A percentile compares a stretch with the other conserved stretches of the same genome.
Evolutionary conservation across 805 yeast genomes (phyloP).

Genomic region (Candida alai): DNA sequence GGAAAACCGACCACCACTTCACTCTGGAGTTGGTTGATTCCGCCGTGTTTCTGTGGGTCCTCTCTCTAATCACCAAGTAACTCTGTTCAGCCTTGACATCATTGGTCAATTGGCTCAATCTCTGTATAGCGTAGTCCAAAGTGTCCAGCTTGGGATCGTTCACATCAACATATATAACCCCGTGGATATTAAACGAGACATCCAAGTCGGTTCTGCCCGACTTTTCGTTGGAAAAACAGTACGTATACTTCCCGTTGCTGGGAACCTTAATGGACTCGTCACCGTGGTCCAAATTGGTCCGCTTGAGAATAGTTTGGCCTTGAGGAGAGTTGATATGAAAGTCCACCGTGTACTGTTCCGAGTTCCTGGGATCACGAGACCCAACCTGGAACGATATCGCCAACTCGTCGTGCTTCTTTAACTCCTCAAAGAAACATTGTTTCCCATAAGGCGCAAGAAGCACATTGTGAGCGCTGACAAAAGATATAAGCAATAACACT

Average conservation of each 20-base stretch:
- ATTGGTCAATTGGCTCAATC: conserved; percentile 67
- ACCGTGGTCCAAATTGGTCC: conserved; percentile 70
- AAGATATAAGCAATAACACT: conserved; percentile 11
- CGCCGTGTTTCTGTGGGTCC: conserved; percentile 97
- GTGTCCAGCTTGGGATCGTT: conserved; percentile 73
- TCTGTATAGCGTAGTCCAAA: conserved; percentile 78
- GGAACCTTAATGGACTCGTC: conserved; percentile 67
- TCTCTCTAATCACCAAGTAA: conserved; percentile 91
- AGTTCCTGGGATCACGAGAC: conserved; percentile 71
- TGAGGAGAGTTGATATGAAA: conserved; percentile 46
- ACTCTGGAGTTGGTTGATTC: conserved; percentile 96
- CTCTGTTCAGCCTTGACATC: conserved; percentile 91
- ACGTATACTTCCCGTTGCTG: conserved; percentile 69
- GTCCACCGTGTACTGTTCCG: conserved; percentile 63
- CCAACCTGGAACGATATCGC: conserved; percentile 92
- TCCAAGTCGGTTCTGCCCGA: conserved; percentile 73
- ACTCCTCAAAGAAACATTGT: conserved; percentile 81
- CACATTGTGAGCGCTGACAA: conserved; percentile 66
- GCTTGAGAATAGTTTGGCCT: conserved; percentile 47
- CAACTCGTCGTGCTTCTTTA: conserved; percentile 80
- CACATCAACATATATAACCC: conserved; percentile 80
- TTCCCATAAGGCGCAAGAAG: conserved; percentile 78
- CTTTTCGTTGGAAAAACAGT: conserved; percentile 89
- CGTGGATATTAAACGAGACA: conserved; percentile 93
- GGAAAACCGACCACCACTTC: conserved; percentile 97